These are phyloP conservation scores for Hypoxylon sp. DNA, from an alignment of 2,329 filamentous ascomycete species.

Conservation along the genomic window DNA sequence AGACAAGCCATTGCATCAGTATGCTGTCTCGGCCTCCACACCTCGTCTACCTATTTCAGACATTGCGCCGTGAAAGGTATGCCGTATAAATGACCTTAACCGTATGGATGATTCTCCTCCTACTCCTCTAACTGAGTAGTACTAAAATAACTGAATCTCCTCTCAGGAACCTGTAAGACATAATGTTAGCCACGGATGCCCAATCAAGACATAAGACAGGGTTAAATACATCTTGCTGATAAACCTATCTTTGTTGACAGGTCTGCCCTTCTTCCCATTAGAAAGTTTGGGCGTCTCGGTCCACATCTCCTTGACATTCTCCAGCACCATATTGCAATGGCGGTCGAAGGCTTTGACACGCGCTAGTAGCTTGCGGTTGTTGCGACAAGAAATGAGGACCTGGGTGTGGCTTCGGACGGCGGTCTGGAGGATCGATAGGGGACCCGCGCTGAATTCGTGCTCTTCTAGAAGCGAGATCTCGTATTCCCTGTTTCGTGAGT, in stretches of 20 bases:
- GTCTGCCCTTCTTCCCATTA: conserved; percentile 88
- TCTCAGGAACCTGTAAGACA: conserved; percentile 77
- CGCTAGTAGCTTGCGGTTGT: conserved; percentile 97
- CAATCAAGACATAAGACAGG: conserved; percentile 6
- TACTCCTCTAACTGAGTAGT: conserved; percentile 75
- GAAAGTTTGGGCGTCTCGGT: conserved; percentile 89
- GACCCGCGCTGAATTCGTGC: conserved; percentile 84
- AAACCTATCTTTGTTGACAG: conserved; percentile 97
- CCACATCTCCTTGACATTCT: conserved; percentile 99
- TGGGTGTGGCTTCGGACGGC: conserved; percentile 95
- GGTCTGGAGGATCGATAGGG: conserved; percentile 94
- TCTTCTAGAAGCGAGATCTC: conserved; percentile 76
- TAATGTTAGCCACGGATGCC: conserved; percentile 18
- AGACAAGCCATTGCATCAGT: conserved; percentile 23
- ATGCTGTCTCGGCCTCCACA: conserved; percentile 23
- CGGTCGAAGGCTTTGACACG: conserved; percentile 98
- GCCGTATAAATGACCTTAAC: conserved; percentile 19
- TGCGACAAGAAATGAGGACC: conserved; percentile 96
- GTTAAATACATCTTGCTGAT: conserved; percentile 91
- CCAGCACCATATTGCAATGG: conserved; percentile 98
- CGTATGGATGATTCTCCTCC: conserved; percentile 14
- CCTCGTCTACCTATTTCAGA: conserved; percentile 25
- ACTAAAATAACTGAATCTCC: conserved; percentile 92
- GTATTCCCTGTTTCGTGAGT: conserved; percentile 62
- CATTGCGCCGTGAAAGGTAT: conserved; percentile 23